Percentiles rank a stretch among this genome's conserved stretches.
phyloP scores from a whole-genome alignment of 768 basidiomycete genomes.

The Xerocomellus chrysenteron region DNA sequence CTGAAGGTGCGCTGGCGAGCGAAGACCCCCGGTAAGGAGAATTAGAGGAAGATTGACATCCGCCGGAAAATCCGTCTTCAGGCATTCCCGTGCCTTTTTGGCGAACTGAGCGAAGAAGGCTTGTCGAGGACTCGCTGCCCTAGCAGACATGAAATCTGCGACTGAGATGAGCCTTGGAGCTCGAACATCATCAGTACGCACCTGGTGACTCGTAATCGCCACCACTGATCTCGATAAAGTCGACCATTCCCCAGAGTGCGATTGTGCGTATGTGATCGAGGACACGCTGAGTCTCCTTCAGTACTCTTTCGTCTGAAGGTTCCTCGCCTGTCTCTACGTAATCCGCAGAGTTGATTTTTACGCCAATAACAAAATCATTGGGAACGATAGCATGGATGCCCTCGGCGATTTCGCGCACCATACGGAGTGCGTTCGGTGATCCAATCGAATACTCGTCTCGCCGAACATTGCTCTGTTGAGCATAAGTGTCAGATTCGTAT shows the following conservation, averaged over 20 bases:
- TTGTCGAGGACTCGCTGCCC: conserved; percentile 46
- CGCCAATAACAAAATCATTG: conserved; percentile 62
- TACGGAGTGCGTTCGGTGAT: conserved; percentile 45
- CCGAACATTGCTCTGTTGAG: conserved; percentile 48
- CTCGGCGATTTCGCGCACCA: conserved; percentile 55
- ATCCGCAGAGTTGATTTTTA: conserved; percentile 83
- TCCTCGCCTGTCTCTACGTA: conserved; percentile 44
- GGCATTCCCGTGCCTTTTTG: conserved; percentile 45
- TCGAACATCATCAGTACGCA: conserved; percentile 25
- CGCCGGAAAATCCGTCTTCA: conserved; percentile 36
- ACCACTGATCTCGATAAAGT: conserved; percentile 87
- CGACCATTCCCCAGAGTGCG: conserved; percentile 62
- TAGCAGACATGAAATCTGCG: conserved; percentile 44
- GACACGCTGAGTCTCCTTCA: conserved; percentile 38
- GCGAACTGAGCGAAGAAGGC: conserved; percentile 75
- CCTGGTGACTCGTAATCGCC: conserved; percentile 83
- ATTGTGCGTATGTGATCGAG: conserved; percentile 61
- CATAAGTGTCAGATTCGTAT: neutral
- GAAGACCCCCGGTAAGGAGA: conserved; percentile 80
- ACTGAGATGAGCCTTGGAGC: neutral
- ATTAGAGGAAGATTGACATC: conserved; percentile 50
- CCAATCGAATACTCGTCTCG: conserved; percentile 57
- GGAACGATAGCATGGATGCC: conserved; percentile 57
- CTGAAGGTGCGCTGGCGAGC: conserved; percentile 54
- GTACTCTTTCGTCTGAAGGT: conserved; percentile 32